Conservation (phyloP, 2,329 filamentous ascomycete genomes). For the Endoconidiophora laricicola region DNA sequence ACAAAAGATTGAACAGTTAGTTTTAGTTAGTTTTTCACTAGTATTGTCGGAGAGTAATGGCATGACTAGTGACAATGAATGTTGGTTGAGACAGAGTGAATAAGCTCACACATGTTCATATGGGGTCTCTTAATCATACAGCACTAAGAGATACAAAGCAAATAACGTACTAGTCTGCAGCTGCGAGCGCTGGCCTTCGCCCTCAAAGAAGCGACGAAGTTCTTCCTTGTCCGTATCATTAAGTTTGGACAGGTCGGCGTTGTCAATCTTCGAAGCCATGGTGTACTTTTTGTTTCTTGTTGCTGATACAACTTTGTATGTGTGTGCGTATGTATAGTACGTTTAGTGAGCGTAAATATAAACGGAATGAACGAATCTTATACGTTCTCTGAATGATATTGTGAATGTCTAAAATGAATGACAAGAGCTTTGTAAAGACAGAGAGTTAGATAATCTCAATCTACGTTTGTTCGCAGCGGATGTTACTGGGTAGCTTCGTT, state of each 20-base stretch:
- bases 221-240: conserved; percentile 72
- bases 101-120: too few species aligned
- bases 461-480: too few species aligned
- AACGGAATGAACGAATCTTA: background rate
- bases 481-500: too few species aligned
- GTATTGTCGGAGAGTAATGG: too few species aligned
- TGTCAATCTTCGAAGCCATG: conserved; percentile 25
- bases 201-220: conserved; percentile 69
- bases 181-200: conserved; percentile 71
- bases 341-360: background rate
- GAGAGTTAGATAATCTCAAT: too few species aligned
- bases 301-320: background rate
- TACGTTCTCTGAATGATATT: background rate
- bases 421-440: too few species aligned
- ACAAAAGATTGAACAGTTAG: background rate
- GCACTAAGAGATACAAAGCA: too few species aligned
- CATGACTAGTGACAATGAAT: background rate
- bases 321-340: too few species aligned
- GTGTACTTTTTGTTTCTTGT: background rate
- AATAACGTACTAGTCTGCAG: conserved; percentile 38
- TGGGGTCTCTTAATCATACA: too few species aligned
- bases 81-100: too few species aligned
- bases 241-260: conserved; percentile 55
- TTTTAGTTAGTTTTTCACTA: background rate
- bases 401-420: too few species aligned